Percentiles rank a stretch among this genome's conserved stretches.
Evolutionary conservation across 345 rosid species (phyloP).

Genomic region (Sonneratia alba): DNA sequence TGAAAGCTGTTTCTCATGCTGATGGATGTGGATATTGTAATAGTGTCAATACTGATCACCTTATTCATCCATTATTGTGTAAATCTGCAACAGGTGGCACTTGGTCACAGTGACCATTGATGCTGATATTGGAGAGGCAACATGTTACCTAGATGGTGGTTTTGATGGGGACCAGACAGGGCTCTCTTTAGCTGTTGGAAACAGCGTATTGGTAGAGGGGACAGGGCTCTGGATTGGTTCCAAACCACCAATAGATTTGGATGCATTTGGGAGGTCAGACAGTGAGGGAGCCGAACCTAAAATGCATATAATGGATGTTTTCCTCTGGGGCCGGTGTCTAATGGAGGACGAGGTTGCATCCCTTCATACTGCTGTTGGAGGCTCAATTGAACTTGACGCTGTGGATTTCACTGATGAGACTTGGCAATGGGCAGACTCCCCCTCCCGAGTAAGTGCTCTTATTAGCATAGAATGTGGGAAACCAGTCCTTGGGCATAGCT

Average conservation of each 20-base stretch:
- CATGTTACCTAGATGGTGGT: slow-evolving; percentile 95
- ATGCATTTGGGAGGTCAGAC: slow-evolving; percentile 97
- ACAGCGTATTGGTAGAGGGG: slow-evolving; percentile 79
- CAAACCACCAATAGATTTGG: slow-evolving; percentile 87
- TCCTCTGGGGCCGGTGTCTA: slow-evolving; percentile 95
- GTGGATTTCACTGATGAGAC: slow-evolving; percentile 80
- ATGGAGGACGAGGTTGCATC: slow-evolving; percentile 86
- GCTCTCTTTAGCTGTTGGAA: slow-evolving; percentile 51
- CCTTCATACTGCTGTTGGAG: slow-evolving; percentile 57
- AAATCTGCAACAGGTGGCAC: slow-evolving; percentile 63
- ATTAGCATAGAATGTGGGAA: slow-evolving; percentile 1
- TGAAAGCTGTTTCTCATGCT: slow-evolving; percentile 7
- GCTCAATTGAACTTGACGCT: slow-evolving; percentile 64
- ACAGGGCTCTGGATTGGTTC: slow-evolving; percentile 92
- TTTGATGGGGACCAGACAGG: slow-evolving; percentile 85
- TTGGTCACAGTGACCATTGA: slow-evolving; percentile 93
- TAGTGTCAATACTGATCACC: neutral
- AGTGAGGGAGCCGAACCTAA: slow-evolving; percentile 98
- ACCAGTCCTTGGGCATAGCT: neutral
- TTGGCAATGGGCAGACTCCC: slow-evolving; percentile 98
- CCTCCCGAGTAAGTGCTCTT: slow-evolving; percentile 62
- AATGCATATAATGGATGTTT: slow-evolving; percentile 99
- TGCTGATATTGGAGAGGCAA: slow-evolving; percentile 89
- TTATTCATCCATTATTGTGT: neutral
- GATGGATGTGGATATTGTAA: neutral